Evolutionary conservation across 345 rosid species (phyloP).

Genomic region (Sisymbrium irio): DNA sequence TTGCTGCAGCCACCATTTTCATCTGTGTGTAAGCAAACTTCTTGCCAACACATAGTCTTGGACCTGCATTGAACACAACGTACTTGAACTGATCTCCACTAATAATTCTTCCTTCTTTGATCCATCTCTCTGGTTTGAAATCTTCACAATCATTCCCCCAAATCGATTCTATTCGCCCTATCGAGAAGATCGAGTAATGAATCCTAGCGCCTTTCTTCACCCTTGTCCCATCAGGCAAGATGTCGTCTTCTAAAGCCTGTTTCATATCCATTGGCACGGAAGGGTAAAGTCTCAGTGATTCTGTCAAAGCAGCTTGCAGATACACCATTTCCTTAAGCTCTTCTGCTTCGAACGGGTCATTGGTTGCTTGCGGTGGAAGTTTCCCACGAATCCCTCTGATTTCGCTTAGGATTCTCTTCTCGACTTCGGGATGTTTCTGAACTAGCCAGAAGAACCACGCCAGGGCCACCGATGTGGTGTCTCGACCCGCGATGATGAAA

Average conservation of each 20-base stretch:
- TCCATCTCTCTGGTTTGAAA: constrained; percentile 78
- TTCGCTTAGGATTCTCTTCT: constrained; percentile 48
- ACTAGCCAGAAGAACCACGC: constrained; percentile 83
- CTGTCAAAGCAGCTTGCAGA: constrained; percentile 72
- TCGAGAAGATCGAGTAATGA: constrained; percentile 47
- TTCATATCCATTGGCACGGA: constrained; percentile 71
- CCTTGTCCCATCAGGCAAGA: constrained; percentile 53
- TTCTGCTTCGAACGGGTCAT: constrained; percentile 31
- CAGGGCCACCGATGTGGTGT: constrained; percentile 76
- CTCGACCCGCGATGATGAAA: constrained; percentile 74
- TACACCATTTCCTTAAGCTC: constrained; percentile 60
- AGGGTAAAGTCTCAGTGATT: constrained; percentile 72
- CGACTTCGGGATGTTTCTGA: constrained; percentile 46
- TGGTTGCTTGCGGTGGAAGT: neutral
- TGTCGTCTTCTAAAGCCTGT: constrained; percentile 57
- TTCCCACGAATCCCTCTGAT: constrained; percentile 31
- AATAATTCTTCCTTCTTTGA: constrained; percentile 46
- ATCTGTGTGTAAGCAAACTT: constrained; percentile 74
- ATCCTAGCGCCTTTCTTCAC: constrained; percentile 55
- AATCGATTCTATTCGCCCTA: constrained; percentile 54
- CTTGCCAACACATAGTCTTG: constrained; percentile 71
- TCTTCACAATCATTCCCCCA: constrained; percentile 72
- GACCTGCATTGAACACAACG: constrained; percentile 78
- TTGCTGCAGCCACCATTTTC: constrained; percentile 80
- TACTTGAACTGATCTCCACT: constrained; percentile 66